phyloP scores from a whole-genome alignment of 192 early-diverging fungal species.

The Podila epicladia region DNA sequence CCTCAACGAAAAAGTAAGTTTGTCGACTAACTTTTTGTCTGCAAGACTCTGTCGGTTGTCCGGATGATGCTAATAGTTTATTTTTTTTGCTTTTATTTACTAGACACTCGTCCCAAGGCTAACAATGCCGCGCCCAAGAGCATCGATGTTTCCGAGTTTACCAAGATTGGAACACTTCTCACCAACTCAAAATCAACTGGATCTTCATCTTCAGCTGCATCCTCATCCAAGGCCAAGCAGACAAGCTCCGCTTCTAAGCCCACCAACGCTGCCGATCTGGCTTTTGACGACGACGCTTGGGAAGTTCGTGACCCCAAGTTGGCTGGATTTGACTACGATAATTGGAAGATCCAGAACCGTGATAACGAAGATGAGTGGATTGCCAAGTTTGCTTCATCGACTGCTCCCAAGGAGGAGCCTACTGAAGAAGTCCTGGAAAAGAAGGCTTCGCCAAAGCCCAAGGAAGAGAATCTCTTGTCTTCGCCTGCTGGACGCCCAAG shows the following conservation, averaged over 20 bases:
- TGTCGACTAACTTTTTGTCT: not conserved
- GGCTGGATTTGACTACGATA: constrained; percentile 44
- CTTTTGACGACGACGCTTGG: constrained; percentile 68
- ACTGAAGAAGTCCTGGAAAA: constrained; percentile 21
- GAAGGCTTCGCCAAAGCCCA: constrained; percentile 33
- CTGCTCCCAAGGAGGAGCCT: constrained; percentile 16
- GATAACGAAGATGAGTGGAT: constrained; percentile 51
- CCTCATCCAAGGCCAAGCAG: constrained; percentile 44
- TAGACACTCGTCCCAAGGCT: constrained; percentile 61
- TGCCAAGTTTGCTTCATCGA: constrained; percentile 27
- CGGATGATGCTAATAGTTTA: constrained; percentile 9
- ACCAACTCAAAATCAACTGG: constrained; percentile 13
- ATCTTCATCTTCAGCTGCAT: constrained; percentile 9
- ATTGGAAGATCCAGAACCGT: constrained; percentile 52
- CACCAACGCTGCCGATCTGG: constrained; percentile 36
- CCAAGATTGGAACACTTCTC: constrained; percentile 51
- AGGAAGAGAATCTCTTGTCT: constrained; percentile 13
- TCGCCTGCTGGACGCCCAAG: constrained; percentile 42
- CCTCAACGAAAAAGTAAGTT: constrained; percentile 48
- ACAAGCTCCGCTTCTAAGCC: constrained; percentile 36
- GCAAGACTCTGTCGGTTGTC: not conserved
- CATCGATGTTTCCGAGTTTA: constrained; percentile 60
- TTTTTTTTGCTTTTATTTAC: constrained; percentile 10
- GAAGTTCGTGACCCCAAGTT: constrained; percentile 48
- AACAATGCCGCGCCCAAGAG: constrained; percentile 56